These are phyloP conservation scores for Cubamyces lactineus DNA, from an alignment of 768 basidiomycete species.

Conservation along the genomic window DNA sequence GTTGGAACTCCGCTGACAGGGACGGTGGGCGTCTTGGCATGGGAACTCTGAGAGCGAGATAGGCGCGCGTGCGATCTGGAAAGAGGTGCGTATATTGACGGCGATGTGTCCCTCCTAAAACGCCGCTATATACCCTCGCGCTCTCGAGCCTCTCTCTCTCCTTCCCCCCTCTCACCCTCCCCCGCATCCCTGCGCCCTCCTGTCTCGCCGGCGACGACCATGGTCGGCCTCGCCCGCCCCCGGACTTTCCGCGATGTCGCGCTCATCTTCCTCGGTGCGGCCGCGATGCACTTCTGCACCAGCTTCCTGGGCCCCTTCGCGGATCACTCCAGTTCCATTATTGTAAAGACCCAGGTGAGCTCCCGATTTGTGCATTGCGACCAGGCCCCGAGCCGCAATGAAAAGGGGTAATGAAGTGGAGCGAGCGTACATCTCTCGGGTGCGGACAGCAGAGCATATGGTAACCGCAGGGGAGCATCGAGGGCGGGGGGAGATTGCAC, in stretches of 20 bases:
- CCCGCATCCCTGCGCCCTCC: neutral
- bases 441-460: too few species aligned
- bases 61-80: neutral
- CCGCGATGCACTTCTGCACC: slow-evolving; percentile 56
- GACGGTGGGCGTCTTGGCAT: slow-evolving; percentile 9
- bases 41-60: slow-evolving; percentile 2
- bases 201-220: slow-evolving; percentile 12
- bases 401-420: neutral
- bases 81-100: slow-evolving; percentile 10
- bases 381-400: slow-evolving; percentile 2
- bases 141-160: slow-evolving; percentile 6
- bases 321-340: slow-evolving; percentile 34
- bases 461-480: too few species aligned
- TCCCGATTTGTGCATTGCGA: slow-evolving; percentile 14
- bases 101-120: slow-evolving; percentile 11
- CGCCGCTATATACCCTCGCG: slow-evolving; percentile 5
- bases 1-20: slow-evolving; percentile 6
- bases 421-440: neutral
- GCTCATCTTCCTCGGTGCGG: slow-evolving; percentile 60
- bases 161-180: slow-evolving; percentile 3
- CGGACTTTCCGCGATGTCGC: slow-evolving; percentile 60
- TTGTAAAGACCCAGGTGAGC: slow-evolving; percentile 37
- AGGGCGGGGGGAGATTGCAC: neutral
- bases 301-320: slow-evolving; percentile 40
- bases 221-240: slow-evolving; percentile 34